These are phyloP conservation scores for Starmera stellimalicola DNA, from an alignment of 1,139 yeast species.

Conservation along the genomic window DNA sequence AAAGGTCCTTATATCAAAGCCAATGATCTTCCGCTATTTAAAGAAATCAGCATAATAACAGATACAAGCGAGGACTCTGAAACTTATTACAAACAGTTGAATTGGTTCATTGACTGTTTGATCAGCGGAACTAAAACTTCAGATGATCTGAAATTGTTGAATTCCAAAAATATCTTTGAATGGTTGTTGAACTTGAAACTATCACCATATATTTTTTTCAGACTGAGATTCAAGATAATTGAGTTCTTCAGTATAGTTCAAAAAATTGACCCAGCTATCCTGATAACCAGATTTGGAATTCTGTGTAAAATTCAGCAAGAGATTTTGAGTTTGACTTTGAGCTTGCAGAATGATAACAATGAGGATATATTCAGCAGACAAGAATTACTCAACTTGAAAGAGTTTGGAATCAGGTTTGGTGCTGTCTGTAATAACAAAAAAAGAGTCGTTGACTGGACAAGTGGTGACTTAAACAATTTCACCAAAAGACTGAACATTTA, in stretches of 20 bases:
- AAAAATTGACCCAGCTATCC: constrained; percentile 41
- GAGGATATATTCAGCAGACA: constrained; percentile 6
- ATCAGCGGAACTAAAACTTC: constrained; percentile 34
- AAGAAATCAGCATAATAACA: constrained; percentile 32
- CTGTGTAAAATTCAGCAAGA: constrained; percentile 41
- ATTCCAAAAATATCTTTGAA: constrained; percentile 51
- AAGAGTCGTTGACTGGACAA: constrained; percentile 54
- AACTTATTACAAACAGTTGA: constrained; percentile 45
- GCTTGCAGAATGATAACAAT: background rate
- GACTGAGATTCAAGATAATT: constrained; percentile 31
- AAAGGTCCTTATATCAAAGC: constrained; percentile 34
- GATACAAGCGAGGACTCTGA: constrained; percentile 34
- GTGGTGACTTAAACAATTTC: constrained; percentile 34
- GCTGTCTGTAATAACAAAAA: constrained; percentile 36
- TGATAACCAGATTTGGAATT: constrained; percentile 57
- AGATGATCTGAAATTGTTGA: constrained; percentile 43
- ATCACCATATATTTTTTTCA: constrained; percentile 37
- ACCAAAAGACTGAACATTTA: constrained; percentile 31
- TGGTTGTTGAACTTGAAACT: constrained; percentile 50
- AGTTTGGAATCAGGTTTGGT: constrained; percentile 37
- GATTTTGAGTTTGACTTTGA: constrained; percentile 14
- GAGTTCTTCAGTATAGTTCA: constrained; percentile 42
- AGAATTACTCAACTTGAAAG: constrained; percentile 24
- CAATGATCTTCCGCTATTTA: constrained; percentile 59
- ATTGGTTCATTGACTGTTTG: constrained; percentile 56